Base-by-base conservation (phyloP, 73 alveolate species). In the Paramecium sexaurelia region DNA sequence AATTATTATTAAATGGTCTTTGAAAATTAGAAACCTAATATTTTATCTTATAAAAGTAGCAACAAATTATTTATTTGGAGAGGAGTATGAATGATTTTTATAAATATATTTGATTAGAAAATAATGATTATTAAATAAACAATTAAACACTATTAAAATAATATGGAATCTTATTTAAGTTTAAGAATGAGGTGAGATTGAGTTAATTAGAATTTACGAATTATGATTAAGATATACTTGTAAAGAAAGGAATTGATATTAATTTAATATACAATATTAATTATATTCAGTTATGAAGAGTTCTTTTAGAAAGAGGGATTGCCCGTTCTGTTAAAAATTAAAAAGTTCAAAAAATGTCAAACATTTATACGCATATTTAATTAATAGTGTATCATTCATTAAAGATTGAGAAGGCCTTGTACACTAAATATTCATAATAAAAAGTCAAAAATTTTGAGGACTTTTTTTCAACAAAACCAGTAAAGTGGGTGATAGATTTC, bases 401-500 rank as follows among this genome's bases (percentile, higher is more conserved):
- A 61, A 29, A 32, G 43, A 61, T 61, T 61, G 83, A 61, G 83
- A 71, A 78, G 90, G 90, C 90, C 55, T 78, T 78, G 71, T 78
- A 41, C 90, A 78, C 90, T 22, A 78, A 78, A 78, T 78, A 78
- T 78, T 39, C 90, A 41, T 78, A 39, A 78, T 36, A 39, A 17
- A 78, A 78, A 78, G 73, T 78, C 55, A 78, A 43, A 40, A 78
- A 78, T 29, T 78, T 41, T 39, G 90, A 78, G 55, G 90, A 78
- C 55, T 78, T 78, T 33, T 39, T 78, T 41, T 19, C 45, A 19
- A 9, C 20, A 22, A 78, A 78, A 33, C 90, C 90, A 29, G 32
- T 78, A 7, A 78, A 78, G n/a, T 78, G 90, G 90, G 84, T 88
- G 19, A 67, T 88, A 2, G 78, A 82, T 37, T 88, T 69, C 55